These are phyloP conservation scores for Fusarium redolens DNA, from an alignment of 2,329 filamentous ascomycete genomes.

Conservation along the genomic window DNA sequence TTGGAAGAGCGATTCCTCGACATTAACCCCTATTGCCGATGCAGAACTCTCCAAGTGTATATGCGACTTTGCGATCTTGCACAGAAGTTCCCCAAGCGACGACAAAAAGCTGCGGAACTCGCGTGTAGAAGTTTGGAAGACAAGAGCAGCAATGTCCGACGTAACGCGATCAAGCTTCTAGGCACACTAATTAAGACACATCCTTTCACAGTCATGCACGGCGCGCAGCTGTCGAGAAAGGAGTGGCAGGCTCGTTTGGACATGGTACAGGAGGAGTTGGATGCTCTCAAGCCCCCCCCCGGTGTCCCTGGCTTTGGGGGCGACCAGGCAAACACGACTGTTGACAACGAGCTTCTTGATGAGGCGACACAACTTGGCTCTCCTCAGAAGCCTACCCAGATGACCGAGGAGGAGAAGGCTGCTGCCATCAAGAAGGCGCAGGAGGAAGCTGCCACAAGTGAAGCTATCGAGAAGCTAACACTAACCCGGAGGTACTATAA, in stretches of 20 bases:
- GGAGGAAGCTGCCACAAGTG: conserved; percentile 88
- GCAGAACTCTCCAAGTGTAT: conserved; percentile 92
- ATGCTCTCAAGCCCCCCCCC: conserved; percentile 83
- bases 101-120: conserved; percentile 87
- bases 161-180: conserved; percentile 94
- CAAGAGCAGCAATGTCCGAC: conserved; percentile 96
- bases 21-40: conserved; percentile 95
- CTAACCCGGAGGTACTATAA: conserved; percentile 90
- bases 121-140: conserved; percentile 92
- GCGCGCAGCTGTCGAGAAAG: conserved; percentile 83
- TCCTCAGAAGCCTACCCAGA: conserved; percentile 71
- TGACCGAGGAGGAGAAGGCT: conserved; percentile 83
- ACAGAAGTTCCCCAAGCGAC: conserved; percentile 92
- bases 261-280: conserved; percentile 83
- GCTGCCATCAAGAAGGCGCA: conserved; percentile 81
- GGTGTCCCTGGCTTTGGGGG: conserved; percentile 72
- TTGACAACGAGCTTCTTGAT: conserved; percentile 83
- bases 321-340: conserved; percentile 72
- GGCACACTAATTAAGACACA: conserved; percentile 91
- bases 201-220: conserved; percentile 92
- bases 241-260: conserved; percentile 89
- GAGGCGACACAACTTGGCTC: conserved; percentile 87
- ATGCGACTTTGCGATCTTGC: conserved; percentile 93
- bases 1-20: conserved; percentile 96
- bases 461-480: conserved; percentile 87